Conservation (phyloP, 352 stramenopile genomes). For the Globisporangium lucens region DNA sequence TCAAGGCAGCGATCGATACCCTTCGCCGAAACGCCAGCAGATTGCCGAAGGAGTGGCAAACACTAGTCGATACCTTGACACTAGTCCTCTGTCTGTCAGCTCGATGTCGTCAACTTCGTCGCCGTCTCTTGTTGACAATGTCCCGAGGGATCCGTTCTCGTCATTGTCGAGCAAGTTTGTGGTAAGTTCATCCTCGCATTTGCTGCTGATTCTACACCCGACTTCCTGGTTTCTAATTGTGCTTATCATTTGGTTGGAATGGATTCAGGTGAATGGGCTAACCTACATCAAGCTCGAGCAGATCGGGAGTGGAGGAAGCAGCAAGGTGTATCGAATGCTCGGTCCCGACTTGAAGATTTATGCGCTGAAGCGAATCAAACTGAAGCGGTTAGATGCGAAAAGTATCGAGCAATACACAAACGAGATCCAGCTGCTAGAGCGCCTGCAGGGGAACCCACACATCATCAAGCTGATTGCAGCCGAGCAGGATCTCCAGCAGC, state of each 20-base stretch:
- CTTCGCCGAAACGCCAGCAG: slow-evolving; percentile 50
- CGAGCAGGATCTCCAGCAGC: slow-evolving; percentile 87
- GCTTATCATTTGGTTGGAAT: neutral
- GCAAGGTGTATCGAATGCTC: slow-evolving; percentile 96
- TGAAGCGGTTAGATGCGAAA: slow-evolving; percentile 89
- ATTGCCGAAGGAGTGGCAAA: slow-evolving; percentile 21
- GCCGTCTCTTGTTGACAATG: slow-evolving; percentile 29
- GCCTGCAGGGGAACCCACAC: slow-evolving; percentile 91
- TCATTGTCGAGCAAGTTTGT: slow-evolving; percentile 58
- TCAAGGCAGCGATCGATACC: slow-evolving; percentile 22
- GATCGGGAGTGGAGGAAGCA: slow-evolving; percentile 96
- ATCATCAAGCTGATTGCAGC: slow-evolving; percentile 96
- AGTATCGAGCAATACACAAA: slow-evolving; percentile 96
- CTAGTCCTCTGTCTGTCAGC: slow-evolving; percentile 39
- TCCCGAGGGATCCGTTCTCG: slow-evolving; percentile 40
- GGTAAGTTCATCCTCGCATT: slow-evolving; percentile 21
- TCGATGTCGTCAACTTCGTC: slow-evolving; percentile 61
- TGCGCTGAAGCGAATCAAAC: slow-evolving; percentile 98
- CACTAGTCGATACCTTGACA: slow-evolving; percentile 27
- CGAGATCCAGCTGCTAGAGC: slow-evolving; percentile 95
- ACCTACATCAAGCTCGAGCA: slow-evolving; percentile 95
- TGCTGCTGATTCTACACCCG: neutral
- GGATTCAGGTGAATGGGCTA: slow-evolving; percentile 76
- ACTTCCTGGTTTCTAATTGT: neutral
- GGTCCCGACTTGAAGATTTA: slow-evolving; percentile 92